A percentile compares a stretch with the other conserved stretches of the same genome.
Conservation (phyloP, 768 basidiomycete species). For the Kwoniella sp. region DNA sequence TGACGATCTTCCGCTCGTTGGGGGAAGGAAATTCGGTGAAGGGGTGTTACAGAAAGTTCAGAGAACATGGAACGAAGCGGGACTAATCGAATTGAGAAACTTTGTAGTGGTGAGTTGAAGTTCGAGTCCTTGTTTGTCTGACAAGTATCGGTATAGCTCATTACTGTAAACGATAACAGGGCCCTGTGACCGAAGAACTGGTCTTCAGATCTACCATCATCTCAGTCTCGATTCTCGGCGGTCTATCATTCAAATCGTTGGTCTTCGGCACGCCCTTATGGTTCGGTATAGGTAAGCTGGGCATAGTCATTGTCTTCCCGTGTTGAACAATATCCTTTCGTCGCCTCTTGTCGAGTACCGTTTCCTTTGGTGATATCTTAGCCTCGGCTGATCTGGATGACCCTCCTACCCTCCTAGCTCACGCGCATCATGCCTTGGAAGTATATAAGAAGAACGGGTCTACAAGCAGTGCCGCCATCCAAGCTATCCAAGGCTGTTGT, state of each 20-base stretch:
- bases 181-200: slow-evolving; percentile 87
- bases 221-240: slow-evolving; percentile 69
- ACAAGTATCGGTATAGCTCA: neutral
- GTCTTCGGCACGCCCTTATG: slow-evolving; percentile 79
- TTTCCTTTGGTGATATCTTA: too few relatives aligned
- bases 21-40: slow-evolving; percentile 4
- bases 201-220: slow-evolving; percentile 86
- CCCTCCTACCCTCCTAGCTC: slow-evolving; percentile 62
- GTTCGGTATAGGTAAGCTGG: slow-evolving; percentile 79
- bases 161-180: slow-evolving; percentile 60
- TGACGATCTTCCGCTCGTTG: slow-evolving; percentile 39
- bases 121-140: neutral
- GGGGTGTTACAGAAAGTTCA: slow-evolving; percentile 7
- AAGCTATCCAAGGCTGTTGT: slow-evolving; percentile 60
- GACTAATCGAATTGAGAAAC: slow-evolving; percentile 69
- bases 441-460: slow-evolving; percentile 74
- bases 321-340: too few relatives aligned
- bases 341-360: too few relatives aligned
- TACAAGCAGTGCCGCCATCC: slow-evolving; percentile 65
- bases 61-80: slow-evolving; percentile 19
- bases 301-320: too few relatives aligned
- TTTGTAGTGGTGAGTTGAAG: slow-evolving; percentile 61
- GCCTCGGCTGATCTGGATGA: neutral
- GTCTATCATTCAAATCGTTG: slow-evolving; percentile 63
- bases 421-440: slow-evolving; percentile 90